phyloP scores from a whole-genome alignment of 495 filamentous ascomycete genomes.

The Penicillium pulvis region DNA sequence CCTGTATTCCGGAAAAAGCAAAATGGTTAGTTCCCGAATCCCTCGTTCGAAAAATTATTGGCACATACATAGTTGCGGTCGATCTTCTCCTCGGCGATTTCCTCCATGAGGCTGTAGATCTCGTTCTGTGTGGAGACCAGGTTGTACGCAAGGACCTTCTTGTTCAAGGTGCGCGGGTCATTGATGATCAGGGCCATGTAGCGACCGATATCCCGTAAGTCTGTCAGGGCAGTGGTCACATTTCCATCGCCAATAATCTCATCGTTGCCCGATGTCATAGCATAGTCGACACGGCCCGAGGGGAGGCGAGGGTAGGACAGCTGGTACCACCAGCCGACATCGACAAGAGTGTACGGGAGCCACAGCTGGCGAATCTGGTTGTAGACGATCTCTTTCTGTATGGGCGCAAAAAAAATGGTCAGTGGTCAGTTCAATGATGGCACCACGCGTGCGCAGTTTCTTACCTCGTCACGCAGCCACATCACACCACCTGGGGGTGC shows the following conservation, averaged over 20 bases:
- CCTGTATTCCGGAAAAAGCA: conserved; percentile 28
- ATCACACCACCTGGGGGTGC: conserved; percentile 50
- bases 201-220: conserved; percentile 57
- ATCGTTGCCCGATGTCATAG: conserved; percentile 45
- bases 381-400: conserved; percentile 57
- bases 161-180: conserved; percentile 60
- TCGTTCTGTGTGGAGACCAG: conserved; percentile 51
- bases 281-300: conserved; percentile 57
- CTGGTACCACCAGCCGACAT: conserved; percentile 64
- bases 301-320: conserved; percentile 50
- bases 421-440: conserved; percentile 7
- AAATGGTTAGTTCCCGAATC: conserved; percentile 11
- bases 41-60: neutral
- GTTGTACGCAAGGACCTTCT: conserved; percentile 56
- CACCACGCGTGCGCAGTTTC: neutral
- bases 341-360: conserved; percentile 63
- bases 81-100: conserved; percentile 56
- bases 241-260: conserved; percentile 55
- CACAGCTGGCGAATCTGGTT: conserved; percentile 53
- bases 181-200: conserved; percentile 57
- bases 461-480: conserved; percentile 50
- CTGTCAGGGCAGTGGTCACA: conserved; percentile 48
- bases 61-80: conserved; percentile 53
- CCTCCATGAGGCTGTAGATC: conserved; percentile 52
- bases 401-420: conserved; percentile 3